Evolutionary conservation across 2,329 filamentous ascomycete genomes (phyloP).

Genomic region (Ilyonectria robusta): DNA sequence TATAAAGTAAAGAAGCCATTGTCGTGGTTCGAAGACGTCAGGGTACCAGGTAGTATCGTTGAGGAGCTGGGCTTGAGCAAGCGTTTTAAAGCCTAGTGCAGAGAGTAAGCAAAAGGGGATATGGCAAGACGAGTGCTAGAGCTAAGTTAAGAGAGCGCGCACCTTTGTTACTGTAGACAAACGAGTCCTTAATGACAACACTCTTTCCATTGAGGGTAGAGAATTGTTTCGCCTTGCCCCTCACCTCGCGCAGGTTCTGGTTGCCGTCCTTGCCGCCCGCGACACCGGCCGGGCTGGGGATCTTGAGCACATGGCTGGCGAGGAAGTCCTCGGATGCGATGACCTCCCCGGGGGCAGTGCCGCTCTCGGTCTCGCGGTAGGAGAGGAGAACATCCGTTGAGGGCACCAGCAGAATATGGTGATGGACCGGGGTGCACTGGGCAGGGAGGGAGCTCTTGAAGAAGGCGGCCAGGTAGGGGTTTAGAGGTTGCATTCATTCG

Average conservation of each 20-base stretch:
- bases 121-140: neutral
- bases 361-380: slow-evolving; percentile 88
- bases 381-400: slow-evolving; percentile 92
- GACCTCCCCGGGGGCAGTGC: slow-evolving; percentile 82
- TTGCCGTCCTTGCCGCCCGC: slow-evolving; percentile 68
- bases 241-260: slow-evolving; percentile 83
- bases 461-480: slow-evolving; percentile 98
- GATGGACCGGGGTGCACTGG: slow-evolving; percentile 92
- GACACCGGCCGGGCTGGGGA: slow-evolving; percentile 70
- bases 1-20: slow-evolving; percentile 98
- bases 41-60: slow-evolving; percentile 90
- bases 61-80: slow-evolving; percentile 90
- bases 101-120: slow-evolving; percentile 42
- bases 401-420: slow-evolving; percentile 94
- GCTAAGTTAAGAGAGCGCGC: slow-evolving; percentile 24
- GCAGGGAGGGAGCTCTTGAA: slow-evolving; percentile 94
- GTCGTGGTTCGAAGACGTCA: slow-evolving; percentile 88
- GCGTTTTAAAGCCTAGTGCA: slow-evolving; percentile 83
- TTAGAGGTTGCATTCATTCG: slow-evolving; percentile 91
- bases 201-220: slow-evolving; percentile 93
- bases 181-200: slow-evolving; percentile 93
- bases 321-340: slow-evolving; percentile 94
- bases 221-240: slow-evolving; percentile 95
- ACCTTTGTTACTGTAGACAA: slow-evolving; percentile 98
- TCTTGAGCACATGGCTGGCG: slow-evolving; percentile 94